Conservation (phyloP, 768 basidiomycete genomes). For the Suillus hirtellus region DNA sequence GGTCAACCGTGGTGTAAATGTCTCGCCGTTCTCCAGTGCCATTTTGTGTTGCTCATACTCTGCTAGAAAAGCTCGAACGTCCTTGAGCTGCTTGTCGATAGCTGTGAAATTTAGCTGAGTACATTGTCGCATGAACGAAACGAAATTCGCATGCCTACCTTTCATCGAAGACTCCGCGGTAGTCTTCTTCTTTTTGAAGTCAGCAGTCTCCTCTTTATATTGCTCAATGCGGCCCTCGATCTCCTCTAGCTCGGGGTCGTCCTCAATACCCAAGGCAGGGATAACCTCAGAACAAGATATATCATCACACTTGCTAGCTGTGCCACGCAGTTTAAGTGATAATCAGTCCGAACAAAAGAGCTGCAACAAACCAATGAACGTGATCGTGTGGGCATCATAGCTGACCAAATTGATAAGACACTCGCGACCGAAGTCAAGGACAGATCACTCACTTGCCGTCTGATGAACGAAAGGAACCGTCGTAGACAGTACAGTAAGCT, state of each 20-base stretch:
- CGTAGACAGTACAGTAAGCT: background rate
- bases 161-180: slow-evolving; percentile 41
- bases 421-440: slow-evolving; percentile 4
- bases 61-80: slow-evolving; percentile 34
- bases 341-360: background rate
- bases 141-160: slow-evolving; percentile 33
- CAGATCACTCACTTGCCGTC: slow-evolving; percentile 54
- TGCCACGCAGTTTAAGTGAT: background rate
- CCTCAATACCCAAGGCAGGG: slow-evolving; percentile 47
- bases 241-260: slow-evolving; percentile 51
- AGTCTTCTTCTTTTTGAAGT: slow-evolving; percentile 43
- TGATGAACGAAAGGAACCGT: slow-evolving; percentile 17
- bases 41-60: slow-evolving; percentile 49
- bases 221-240: slow-evolving; percentile 48
- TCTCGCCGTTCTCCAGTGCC: slow-evolving; percentile 45
- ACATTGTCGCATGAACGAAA: background rate
- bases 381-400: slow-evolving; percentile 59
- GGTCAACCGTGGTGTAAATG: slow-evolving; percentile 45
- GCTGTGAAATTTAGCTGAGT: slow-evolving; percentile 28
- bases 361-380: slow-evolving; percentile 50
- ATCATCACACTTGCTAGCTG: slow-evolving; percentile 66
- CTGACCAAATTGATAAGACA: slow-evolving; percentile 27
- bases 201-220: slow-evolving; percentile 35
- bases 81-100: slow-evolving; percentile 41
- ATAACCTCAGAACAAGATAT: slow-evolving; percentile 62